Evolutionary conservation across 257 asterid species (phyloP).

Genomic region (Rehmannia glutinosa): DNA sequence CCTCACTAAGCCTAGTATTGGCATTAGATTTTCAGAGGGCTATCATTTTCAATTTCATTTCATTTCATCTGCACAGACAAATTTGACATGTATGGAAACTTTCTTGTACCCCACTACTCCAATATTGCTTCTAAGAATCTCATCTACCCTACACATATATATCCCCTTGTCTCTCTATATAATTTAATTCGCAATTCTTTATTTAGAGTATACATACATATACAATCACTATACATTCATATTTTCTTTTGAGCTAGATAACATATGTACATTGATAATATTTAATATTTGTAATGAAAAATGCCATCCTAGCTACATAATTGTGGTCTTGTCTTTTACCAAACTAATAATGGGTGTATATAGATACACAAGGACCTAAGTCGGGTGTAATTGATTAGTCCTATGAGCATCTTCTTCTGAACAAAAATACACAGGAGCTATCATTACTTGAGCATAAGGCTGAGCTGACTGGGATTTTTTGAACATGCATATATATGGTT

Average conservation of each 20-base stretch:
- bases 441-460: background rate
- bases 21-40: constrained; percentile 21
- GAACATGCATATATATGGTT: background rate
- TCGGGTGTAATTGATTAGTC: background rate
- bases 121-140: constrained; percentile 19
- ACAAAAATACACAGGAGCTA: background rate
- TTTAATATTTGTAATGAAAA: too few species aligned
- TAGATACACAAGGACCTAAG: background rate
- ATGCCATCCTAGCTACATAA: too few species aligned
- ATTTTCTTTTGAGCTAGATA: too few species aligned
- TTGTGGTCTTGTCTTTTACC: too few species aligned
- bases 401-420: background rate
- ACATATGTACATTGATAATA: too few species aligned
- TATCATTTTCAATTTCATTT: constrained; percentile 21
- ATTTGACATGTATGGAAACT: constrained; percentile 43
- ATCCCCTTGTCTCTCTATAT: background rate
- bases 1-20: constrained; percentile 17
- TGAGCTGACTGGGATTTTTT: background rate
- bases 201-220: background rate
- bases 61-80: constrained; percentile 16
- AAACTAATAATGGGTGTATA: background rate
- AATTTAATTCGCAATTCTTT: background rate
- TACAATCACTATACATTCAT: too few species aligned
- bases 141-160: background rate
- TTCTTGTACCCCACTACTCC: constrained; percentile 34